phyloP scores from a whole-genome alignment of 2,329 filamentous ascomycete species.

The Sporothrix brunneoviolacea region DNA sequence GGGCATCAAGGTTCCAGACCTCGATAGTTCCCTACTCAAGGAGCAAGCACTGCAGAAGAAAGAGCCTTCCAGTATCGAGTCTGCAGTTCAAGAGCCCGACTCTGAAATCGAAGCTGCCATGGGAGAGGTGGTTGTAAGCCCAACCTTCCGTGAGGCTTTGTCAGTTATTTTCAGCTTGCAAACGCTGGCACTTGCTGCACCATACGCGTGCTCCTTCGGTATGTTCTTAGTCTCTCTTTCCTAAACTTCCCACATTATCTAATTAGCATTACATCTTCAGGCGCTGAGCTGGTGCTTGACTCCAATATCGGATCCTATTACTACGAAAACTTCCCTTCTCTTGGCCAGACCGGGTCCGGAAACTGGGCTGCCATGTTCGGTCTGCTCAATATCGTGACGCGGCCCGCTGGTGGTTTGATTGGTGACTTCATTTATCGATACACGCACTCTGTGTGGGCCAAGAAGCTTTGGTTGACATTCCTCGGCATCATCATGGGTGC shows the following conservation, averaged over 20 bases:
- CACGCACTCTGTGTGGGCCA: slow-evolving; percentile 33
- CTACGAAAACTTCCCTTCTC: slow-evolving; percentile 48
- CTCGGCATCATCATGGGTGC: slow-evolving; percentile 56
- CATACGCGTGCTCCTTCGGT: slow-evolving; percentile 54
- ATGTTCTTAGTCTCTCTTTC: not conserved
- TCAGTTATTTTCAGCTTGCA: slow-evolving; percentile 43
- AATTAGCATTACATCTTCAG: slow-evolving; percentile 22
- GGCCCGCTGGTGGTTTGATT: slow-evolving; percentile 57
- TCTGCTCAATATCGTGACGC: slow-evolving; percentile 61
- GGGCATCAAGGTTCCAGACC: not conserved
- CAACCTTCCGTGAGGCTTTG: slow-evolving; percentile 44
- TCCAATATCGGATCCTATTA: slow-evolving; percentile 52
- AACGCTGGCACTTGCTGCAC: slow-evolving; percentile 46
- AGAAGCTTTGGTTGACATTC: slow-evolving; percentile 52
- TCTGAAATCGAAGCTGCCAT: slow-evolving; percentile 48
- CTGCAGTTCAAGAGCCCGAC: slow-evolving; percentile 25
- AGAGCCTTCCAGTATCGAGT: slow-evolving; percentile 21
- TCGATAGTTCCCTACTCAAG: not conserved
- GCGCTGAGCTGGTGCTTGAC: slow-evolving; percentile 57
- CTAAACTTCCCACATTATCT: not conserved
- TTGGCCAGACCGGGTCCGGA: slow-evolving; percentile 49
- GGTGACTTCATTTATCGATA: slow-evolving; percentile 39
- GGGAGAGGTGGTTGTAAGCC: slow-evolving; percentile 45
- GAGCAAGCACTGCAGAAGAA: slow-evolving; percentile 24
- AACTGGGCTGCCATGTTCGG: slow-evolving; percentile 67